Conservation (phyloP, 148 eudicot genomes). For the Heliosperma pusillum region DNA sequence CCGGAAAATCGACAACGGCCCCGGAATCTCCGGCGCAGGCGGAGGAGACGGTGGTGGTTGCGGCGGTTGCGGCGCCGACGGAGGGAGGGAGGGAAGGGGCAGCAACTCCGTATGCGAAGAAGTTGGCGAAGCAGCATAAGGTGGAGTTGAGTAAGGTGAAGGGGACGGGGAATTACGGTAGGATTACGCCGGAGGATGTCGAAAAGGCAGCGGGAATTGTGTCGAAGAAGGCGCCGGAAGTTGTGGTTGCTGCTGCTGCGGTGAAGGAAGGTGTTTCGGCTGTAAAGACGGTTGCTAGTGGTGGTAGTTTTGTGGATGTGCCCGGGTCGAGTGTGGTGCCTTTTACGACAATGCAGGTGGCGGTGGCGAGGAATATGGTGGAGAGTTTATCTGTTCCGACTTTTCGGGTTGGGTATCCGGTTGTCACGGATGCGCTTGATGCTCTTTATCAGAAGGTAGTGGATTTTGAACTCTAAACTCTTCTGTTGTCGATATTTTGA, state of each 20-base stretch:
- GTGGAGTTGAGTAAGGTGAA: constrained; percentile 51
- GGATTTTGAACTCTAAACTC: no score
- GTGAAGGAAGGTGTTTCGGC: constrained; percentile 21
- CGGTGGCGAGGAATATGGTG: constrained; percentile 76
- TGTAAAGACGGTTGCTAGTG: constrained; percentile 20
- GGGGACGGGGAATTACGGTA: constrained; percentile 82
- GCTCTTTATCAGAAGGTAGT: constrained; percentile 75
- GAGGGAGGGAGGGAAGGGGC: constrained; percentile 56
- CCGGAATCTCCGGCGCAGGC: constrained; percentile 24
- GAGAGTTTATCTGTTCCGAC: constrained; percentile 78
- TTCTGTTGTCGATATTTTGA: not conserved
- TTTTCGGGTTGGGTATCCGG: constrained; percentile 77
- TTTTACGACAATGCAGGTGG: constrained; percentile 79
- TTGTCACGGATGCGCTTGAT: constrained; percentile 75
- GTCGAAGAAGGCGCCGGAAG: constrained; percentile 35
- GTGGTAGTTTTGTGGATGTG: constrained; percentile 42
- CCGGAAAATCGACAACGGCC: constrained; percentile 8
- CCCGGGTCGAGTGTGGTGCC: constrained; percentile 81
- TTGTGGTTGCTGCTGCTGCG: constrained; percentile 21
- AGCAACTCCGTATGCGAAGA: constrained; percentile 86
- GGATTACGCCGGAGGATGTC: constrained; percentile 81
- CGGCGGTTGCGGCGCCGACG: constrained; percentile 15
- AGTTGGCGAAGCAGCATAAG: constrained; percentile 92
- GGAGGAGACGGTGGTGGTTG: constrained; percentile 14
- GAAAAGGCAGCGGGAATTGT: constrained; percentile 88